Evolutionary conservation across 176 grass and related monocot species (phyloP).

Genomic region (Triticum turgidum): DNA sequence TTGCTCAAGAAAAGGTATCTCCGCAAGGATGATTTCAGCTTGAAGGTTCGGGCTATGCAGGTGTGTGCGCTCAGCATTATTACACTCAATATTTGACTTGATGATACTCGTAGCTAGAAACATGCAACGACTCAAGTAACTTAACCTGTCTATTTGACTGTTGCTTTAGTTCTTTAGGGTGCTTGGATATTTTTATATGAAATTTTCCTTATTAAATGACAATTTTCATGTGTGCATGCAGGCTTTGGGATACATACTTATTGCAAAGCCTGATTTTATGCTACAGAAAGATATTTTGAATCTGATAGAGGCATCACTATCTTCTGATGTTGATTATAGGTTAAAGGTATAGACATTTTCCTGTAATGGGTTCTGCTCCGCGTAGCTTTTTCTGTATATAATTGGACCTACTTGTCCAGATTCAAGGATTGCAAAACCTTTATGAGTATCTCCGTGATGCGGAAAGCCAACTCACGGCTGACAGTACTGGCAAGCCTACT

Average conservation of each 20-base stretch:
- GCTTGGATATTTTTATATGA: slow-evolving; percentile 17
- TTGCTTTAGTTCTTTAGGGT: slow-evolving; percentile 27
- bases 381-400: background rate
- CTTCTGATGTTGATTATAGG: slow-evolving; percentile 66
- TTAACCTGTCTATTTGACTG: slow-evolving; percentile 14
- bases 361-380: slow-evolving; percentile 17
- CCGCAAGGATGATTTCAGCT: slow-evolving; percentile 76
- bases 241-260: slow-evolving; percentile 94
- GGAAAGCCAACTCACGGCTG: slow-evolving; percentile 75
- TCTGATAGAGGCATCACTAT: slow-evolving; percentile 78
- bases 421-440: slow-evolving; percentile 95
- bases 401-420: slow-evolving; percentile 42
- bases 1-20: slow-evolving; percentile 80
- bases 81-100: slow-evolving; percentile 17
- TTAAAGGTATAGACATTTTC: slow-evolving; percentile 62
- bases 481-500: slow-evolving; percentile 44
- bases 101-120: slow-evolving; percentile 13
- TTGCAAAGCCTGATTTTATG: slow-evolving; percentile 96
- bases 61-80: slow-evolving; percentile 33
- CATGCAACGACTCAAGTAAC: background rate
- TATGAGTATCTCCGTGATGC: slow-evolving; percentile 93
- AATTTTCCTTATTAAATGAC: background rate
- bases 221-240: slow-evolving; percentile 46
- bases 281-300: slow-evolving; percentile 80
- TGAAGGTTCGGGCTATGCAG: slow-evolving; percentile 95